Evolutionary conservation across 2,329 filamentous ascomycete species (phyloP).

Genomic region (Scedosporium dehoogii): DNA sequence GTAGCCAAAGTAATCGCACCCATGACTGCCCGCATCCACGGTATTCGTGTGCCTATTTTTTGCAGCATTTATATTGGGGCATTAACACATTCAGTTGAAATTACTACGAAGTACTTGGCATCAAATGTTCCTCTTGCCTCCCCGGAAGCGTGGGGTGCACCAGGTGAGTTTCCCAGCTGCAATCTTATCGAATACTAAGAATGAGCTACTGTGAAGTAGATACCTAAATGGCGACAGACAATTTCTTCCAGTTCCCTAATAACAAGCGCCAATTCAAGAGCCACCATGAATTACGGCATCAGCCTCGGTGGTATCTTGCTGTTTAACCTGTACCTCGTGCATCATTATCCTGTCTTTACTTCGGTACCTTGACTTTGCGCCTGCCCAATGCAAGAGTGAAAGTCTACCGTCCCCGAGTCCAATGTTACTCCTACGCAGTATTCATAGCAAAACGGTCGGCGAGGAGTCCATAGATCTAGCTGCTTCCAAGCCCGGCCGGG

Average conservation of each 20-base stretch:
- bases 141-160: neutral
- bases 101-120: neutral
- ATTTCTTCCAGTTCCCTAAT: no score
- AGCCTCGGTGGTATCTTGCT: no score
- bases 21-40: neutral
- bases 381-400: neutral
- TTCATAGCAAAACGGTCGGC: neutral
- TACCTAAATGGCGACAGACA: no score
- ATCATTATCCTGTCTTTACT: neutral
- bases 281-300: no score
- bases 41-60: neutral
- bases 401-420: neutral
- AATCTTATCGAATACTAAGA: neutral
- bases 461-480: neutral
- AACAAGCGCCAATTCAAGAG: no score
- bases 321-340: no score
- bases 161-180: neutral
- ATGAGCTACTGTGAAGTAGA: neutral
- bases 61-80: neutral
- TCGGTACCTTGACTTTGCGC: neutral
- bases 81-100: neutral
- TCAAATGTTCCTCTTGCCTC: neutral
- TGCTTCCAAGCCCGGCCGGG: neutral
- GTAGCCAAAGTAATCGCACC: no score
- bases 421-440: neutral